Evolutionary conservation across 164 flowering plant genomes (phyloP), one percentile per base, ranked within the genome.

Genomic region (Piper betle): DNA sequence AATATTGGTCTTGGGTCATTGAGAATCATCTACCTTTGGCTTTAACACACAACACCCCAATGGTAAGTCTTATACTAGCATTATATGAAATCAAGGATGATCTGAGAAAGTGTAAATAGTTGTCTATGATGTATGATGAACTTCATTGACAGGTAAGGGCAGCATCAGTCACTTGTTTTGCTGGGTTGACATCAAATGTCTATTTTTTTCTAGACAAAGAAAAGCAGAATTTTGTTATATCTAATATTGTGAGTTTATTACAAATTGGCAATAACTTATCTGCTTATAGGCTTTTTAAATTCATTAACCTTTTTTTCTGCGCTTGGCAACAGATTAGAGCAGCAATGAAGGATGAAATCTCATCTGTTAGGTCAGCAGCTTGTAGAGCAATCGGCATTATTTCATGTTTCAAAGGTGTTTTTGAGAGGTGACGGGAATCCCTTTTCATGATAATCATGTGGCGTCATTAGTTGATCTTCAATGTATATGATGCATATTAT

Each of bases 311-410:
- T 42, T 53, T 54, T 55, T 48, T n/a, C 61, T 39, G 37, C 18
- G 42, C 37, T 52, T 53, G 60, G 50, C 46, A 59, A 70, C 59
- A 92, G 98, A 73, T 84, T 25, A 60, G 66, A 58, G 81, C 82
- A 66, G 94, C 94, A 50, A 54, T 79, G 20, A 69, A 70, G 60
- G 92, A 87, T 72, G 82, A 72, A 64, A 84, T 74, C 61, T 81
- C 98, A 66, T 80, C 87, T 39, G 98, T 93, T 42, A 82, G 88
- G 66, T 86, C 94, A 63, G 94, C 94, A 71, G 96, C 94, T 67
- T 93, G 98, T 75, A 88, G 98, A 62, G 92, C 97, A 61, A 81
- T 93, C 74, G 98, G 98, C 40, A 86, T 89, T 59, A 83, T 87
- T 60, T 72, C 88, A 67, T 84, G 87, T 72, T 89, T 92, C 71